These are phyloP conservation scores for Letharia columbiana DNA, from an alignment of 495 filamentous ascomycete genomes.

Conservation along the genomic window DNA sequence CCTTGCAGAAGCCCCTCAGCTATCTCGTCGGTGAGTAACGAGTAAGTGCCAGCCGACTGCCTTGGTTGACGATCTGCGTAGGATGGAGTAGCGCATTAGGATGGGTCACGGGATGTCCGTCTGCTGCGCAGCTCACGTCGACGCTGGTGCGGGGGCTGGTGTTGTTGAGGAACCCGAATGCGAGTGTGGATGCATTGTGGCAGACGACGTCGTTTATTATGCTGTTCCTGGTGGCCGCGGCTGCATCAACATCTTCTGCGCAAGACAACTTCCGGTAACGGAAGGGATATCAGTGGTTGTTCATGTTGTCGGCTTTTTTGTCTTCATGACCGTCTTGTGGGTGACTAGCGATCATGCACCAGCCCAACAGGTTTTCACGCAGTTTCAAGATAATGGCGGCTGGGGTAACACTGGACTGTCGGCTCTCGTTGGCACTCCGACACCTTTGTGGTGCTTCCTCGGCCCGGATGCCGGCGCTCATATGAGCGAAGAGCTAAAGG, in stretches of 20 bases:
- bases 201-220: not conserved
- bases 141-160: conserved; percentile 51
- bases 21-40: not conserved
- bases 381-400: not conserved
- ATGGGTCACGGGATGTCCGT: conserved; percentile 49
- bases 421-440: not conserved
- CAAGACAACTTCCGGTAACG: not conserved
- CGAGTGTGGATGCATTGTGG: not conserved
- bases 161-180: conserved; percentile 8
- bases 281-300: not conserved
- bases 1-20: not conserved
- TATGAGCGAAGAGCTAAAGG: not conserved
- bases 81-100: conserved; percentile 51
- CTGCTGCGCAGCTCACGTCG: conserved; percentile 44
- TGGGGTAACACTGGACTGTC: not conserved
- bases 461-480: not conserved
- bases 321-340: not conserved
- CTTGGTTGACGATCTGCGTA: conserved; percentile 37
- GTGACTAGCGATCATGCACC: not conserved
- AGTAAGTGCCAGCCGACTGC: not conserved
- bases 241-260: not conserved
- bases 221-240: not conserved
- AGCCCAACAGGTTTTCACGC: not conserved
- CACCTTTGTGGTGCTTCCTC: not conserved
- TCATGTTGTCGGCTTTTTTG: not conserved